Evolutionary conservation across 2,329 filamentous ascomycete species (phyloP).

Genomic region (Verticillium nonalfalfae): DNA sequence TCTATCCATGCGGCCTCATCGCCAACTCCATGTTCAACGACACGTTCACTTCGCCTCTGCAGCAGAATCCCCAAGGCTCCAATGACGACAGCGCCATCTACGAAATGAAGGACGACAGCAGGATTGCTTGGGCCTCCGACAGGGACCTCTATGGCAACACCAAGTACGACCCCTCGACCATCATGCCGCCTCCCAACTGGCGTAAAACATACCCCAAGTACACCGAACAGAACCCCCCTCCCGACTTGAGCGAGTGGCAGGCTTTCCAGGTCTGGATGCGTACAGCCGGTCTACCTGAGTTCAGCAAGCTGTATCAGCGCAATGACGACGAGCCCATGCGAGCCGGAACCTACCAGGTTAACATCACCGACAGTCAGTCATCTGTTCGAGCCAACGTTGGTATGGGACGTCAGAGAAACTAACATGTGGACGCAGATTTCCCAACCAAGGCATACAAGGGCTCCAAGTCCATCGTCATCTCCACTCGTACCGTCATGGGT

Average conservation of each 20-base stretch:
- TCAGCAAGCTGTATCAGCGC: slow-evolving; percentile 85
- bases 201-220: slow-evolving; percentile 58
- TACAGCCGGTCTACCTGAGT: slow-evolving; percentile 85
- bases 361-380: slow-evolving; percentile 70
- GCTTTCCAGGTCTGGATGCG: slow-evolving; percentile 99
- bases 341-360: slow-evolving; percentile 66
- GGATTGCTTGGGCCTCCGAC: slow-evolving; percentile 85
- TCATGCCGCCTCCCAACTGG: slow-evolving; percentile 88
- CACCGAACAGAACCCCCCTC: slow-evolving; percentile 55
- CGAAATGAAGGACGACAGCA: slow-evolving; percentile 64
- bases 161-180: slow-evolving; percentile 56
- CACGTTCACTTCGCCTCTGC: slow-evolving; percentile 63
- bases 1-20: slow-evolving; percentile 93
- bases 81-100: slow-evolving; percentile 47
- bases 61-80: slow-evolving; percentile 43
- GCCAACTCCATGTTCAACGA: slow-evolving; percentile 98
- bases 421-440: slow-evolving; percentile 56
- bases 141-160: slow-evolving; percentile 69
- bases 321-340: slow-evolving; percentile 69
- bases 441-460: slow-evolving; percentile 72
- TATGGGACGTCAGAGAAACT: neutral
- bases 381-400: neutral
- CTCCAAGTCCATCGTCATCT: slow-evolving; percentile 84
- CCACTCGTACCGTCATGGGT: slow-evolving; percentile 86
- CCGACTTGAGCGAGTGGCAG: slow-evolving; percentile 69